Base-by-base conservation (phyloP, 2,329 filamentous ascomycete species). In the Cladosporium sp. region DNA sequence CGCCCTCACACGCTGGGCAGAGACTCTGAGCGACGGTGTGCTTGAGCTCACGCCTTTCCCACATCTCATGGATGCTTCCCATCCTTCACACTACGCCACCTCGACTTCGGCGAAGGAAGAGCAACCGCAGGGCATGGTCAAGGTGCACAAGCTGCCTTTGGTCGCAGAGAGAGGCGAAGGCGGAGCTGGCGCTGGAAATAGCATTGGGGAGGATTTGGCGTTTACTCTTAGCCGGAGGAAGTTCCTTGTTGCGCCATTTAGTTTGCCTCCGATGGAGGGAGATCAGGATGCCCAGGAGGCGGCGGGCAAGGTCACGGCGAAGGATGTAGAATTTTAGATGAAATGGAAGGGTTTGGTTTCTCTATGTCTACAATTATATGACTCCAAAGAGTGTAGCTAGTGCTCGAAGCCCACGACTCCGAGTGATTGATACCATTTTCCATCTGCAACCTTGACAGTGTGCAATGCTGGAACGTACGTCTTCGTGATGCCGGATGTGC, bases 151-250 rank as follows among this genome's bases (percentile, higher is more conserved):
- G 64, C 79, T 98, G 41, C 94, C 95, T 0, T 83, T 97, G 0
- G 89, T 92, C 70, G 92, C 96, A 67, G 94, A 98, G 76, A 92
- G 91, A 71, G 94, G 95, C 1, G 93, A 93, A 2, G 92, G 92
- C 15, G 89, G 88, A 11, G 85, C 87, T 1, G 87, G 88, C 67
- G 86, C 86, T 66, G 88, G 77, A 1, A 80, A 81, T 32, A 80
- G 88, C 68, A 85, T 90, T 64, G 88, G 91, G 28, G 92, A 96
- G 74, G 93, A 97, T 78, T 86, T 97, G 78, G 93, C 93, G 4
- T 99, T 99, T 77, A 93, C 89, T 68, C 80, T 99, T 61, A 97
- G 92, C 77, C 85, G 92, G 73, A 89, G 86, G 72, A 93, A 92
- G 61, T 88, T 99, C 71, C 86, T 92, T 47, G 92, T 99, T 69